Conservation (phyloP, 2,329 filamentous ascomycete genomes). For the Aspergillus thermomutatus region DNA sequence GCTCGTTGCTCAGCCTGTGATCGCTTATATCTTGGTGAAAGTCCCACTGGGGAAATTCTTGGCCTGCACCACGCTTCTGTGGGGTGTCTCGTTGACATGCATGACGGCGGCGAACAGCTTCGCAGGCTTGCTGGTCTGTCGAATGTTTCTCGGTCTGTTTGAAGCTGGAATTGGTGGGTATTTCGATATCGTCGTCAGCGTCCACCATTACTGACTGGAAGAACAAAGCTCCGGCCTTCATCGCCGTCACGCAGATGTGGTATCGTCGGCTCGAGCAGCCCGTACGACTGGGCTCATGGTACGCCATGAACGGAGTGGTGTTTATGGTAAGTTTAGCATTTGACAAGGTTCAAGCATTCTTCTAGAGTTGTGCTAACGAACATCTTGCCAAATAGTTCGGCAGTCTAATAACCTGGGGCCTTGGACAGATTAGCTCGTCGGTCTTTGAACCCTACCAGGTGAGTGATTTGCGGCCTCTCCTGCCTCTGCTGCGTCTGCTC, state of each 20-base stretch:
- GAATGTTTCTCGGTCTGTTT: constrained; percentile 58
- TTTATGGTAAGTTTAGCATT: constrained; percentile 40
- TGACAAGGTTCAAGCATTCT: background rate
- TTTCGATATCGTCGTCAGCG: background rate
- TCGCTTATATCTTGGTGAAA: constrained; percentile 56
- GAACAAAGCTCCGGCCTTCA: constrained; percentile 47
- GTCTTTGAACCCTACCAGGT: constrained; percentile 52
- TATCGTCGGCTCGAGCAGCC: constrained; percentile 53
- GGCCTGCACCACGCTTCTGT: constrained; percentile 50
- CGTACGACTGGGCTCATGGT: constrained; percentile 51
- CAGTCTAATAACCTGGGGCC: constrained; percentile 54
- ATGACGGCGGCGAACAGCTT: constrained; percentile 55
- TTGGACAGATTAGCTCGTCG: constrained; percentile 46
- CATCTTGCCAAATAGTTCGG: constrained; percentile 33
- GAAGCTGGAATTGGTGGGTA: constrained; percentile 44
- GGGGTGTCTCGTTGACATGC: constrained; percentile 50
- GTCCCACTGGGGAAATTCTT: constrained; percentile 60
- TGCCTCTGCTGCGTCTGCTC: no score
- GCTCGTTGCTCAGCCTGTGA: constrained; percentile 51
- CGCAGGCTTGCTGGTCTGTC: constrained; percentile 47
- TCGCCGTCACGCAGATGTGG: constrained; percentile 56
- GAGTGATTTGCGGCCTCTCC: no score
- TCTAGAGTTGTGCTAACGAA: background rate
- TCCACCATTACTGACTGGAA: background rate
- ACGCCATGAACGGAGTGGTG: constrained; percentile 55